Percentiles rank a stretch among this genome's conserved stretches.
phyloP scores from a whole-genome alignment of 768 basidiomycete genomes.

The Tephrocybe sp. region DNA sequence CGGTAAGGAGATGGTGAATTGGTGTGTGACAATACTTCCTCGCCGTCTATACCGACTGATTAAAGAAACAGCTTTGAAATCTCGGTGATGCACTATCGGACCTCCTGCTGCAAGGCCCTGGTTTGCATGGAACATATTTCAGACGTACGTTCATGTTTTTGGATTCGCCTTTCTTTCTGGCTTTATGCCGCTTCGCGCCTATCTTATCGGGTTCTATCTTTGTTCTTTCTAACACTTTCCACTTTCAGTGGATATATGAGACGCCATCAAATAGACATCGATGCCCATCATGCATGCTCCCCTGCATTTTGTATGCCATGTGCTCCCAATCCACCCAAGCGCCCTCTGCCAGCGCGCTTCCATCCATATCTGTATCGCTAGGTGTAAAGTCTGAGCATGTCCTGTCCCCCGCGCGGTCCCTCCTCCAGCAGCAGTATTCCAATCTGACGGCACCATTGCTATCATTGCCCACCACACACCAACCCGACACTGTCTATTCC shows the following conservation, averaged over 20 bases:
- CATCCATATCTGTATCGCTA: not conserved
- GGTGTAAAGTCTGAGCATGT: not conserved
- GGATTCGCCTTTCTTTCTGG: not conserved
- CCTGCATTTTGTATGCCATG: not conserved
- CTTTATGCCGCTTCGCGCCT: not conserved
- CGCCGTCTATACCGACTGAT: not conserved
- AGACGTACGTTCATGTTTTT: constrained; percentile 10
- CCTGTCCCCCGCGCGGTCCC: not conserved
- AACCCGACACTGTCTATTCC: not conserved
- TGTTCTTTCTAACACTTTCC: not conserved
- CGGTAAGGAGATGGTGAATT: not conserved
- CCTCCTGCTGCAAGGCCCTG: constrained; percentile 12
- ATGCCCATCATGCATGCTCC: constrained; percentile 17
- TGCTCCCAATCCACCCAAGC: too few relatives aligned
- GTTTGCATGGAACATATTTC: constrained; percentile 16
- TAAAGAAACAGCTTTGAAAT: constrained; percentile 14
- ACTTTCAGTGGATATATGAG: constrained; percentile 16
- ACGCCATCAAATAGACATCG: constrained; percentile 6
- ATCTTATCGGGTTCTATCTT: not conserved
- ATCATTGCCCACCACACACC: not conserved
- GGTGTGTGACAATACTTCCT: not conserved
- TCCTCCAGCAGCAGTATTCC: not conserved
- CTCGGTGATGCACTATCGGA: constrained; percentile 15
- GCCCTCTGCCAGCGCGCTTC: not conserved
- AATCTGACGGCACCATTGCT: not conserved